These are phyloP conservation scores for Aquilaria sinensis DNA, from an alignment of 345 rosid genomes.

Conservation along the genomic window DNA sequence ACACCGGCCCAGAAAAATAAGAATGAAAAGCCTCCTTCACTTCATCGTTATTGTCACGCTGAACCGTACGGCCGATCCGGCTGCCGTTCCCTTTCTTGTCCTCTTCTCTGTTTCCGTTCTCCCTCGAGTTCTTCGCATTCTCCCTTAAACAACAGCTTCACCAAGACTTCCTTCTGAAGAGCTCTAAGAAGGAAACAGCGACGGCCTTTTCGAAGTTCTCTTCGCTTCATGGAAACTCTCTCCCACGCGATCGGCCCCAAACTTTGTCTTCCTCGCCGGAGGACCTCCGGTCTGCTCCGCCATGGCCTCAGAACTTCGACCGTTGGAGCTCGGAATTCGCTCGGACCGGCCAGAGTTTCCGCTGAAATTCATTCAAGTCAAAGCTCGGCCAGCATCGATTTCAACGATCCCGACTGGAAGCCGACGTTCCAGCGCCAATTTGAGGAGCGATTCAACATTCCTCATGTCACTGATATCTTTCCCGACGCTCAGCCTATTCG, in stretches of 20 bases:
- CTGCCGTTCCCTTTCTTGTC: too few relatives aligned
- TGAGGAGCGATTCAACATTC: slow-evolving; percentile 64
- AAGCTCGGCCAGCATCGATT: slow-evolving; percentile 36
- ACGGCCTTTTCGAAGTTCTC: too few relatives aligned
- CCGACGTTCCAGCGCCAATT: slow-evolving; percentile 60
- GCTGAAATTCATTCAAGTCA: slow-evolving; percentile 17
- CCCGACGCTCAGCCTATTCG: slow-evolving; percentile 59
- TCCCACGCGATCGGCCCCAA: slow-evolving; percentile 16
- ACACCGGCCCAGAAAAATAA: too few relatives aligned
- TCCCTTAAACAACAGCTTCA: too few relatives aligned
- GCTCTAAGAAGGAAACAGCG: too few relatives aligned
- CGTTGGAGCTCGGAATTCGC: slow-evolving; percentile 22
- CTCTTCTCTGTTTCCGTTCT: too few relatives aligned
- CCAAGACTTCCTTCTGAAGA: too few relatives aligned
- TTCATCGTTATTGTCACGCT: too few relatives aligned
- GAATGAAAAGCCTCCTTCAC: too few relatives aligned
- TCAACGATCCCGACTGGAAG: slow-evolving; percentile 77
- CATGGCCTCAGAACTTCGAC: slow-evolving; percentile 22
- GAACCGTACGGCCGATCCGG: too few relatives aligned
- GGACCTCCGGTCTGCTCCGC: background rate
- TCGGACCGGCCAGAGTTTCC: slow-evolving; percentile 5
- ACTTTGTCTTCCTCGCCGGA: slow-evolving; percentile 5
- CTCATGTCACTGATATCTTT: slow-evolving; percentile 72
- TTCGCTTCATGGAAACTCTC: slow-evolving; percentile 38
- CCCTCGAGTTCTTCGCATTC: too few relatives aligned